Base-by-base conservation (phyloP, 2,329 filamentous ascomycete genomes). In the Colletotrichum orchidophilum region DNA sequence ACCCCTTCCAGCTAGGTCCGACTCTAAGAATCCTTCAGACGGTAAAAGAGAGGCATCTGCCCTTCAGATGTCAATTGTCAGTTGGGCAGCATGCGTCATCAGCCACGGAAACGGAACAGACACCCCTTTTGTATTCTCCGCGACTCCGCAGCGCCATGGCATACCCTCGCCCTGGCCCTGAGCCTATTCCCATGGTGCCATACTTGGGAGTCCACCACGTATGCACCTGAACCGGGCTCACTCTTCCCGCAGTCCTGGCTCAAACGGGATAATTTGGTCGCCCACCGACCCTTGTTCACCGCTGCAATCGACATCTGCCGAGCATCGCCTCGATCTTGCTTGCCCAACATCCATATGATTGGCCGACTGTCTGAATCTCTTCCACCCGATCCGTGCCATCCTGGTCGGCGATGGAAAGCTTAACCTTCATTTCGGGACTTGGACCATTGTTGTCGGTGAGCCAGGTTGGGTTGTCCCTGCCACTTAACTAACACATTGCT, bases 371-470 rank as follows among this genome's bases (percentile, higher is more conserved):
- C 18, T 49, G 33, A 12, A 15, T 15, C 7, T 27, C 18, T 54
- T 33, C 62, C 66, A 35, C 33, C 12, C 35, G 55, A 58, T 53
- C 68, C 64, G 64, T 63, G 68, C 68, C 64, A 71, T 33, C 68
- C 68, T 57, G 27, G 68, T 63, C 58, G 29, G 24, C 52, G 15
- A n/a, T 53, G 18, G 26, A 71, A 71, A 71, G 58, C 68, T 68
- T 71, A 71, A 71, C 64, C 64, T 71, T 50, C 46, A 27, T 42
- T 26, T 31, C 39, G 68, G 68, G 68, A 68, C 68, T 50, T 55
- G 58, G 54, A 58, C 33, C 39, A 33, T 29, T 12, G 35, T 52
- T 58, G 57, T 39, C 13, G 46, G 31, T 31, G 26, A 27, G 33
- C 31, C 35, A 60, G 46, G 54, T 60, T 11, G 50, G 62, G 63